Evolutionary conservation across 192 early-diverging fungal genomes (phyloP).

Genomic region (Endogone sp.): DNA sequence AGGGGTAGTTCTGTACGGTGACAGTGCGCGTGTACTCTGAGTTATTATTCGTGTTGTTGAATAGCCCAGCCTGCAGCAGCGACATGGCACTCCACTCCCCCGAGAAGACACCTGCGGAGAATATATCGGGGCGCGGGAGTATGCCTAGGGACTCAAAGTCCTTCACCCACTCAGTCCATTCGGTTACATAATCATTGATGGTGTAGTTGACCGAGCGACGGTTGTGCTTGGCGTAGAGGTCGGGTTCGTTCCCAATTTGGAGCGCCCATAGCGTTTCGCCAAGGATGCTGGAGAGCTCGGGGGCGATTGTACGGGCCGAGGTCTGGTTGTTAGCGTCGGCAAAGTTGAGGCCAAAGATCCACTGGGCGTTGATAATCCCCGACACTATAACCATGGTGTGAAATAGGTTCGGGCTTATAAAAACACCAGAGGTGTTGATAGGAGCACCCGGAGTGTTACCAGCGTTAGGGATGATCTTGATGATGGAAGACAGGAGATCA

Average conservation of each 20-base stretch:
- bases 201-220: not conserved
- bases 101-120: too few relatives aligned
- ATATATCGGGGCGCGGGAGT: too few relatives aligned
- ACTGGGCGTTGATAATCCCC: not conserved
- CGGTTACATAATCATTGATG: constrained; percentile 1
- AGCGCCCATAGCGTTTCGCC: constrained; percentile 6
- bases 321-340: constrained; percentile 3
- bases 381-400: constrained; percentile 2
- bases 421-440: constrained; percentile 3
- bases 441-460: not conserved
- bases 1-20: too few relatives aligned
- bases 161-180: constrained; percentile 10
- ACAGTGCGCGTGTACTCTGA: too few relatives aligned
- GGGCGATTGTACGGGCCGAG: not conserved
- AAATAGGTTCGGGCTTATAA: not conserved
- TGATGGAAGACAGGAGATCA: not conserved
- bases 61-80: too few relatives aligned
- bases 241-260: constrained; percentile 9
- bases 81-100: too few relatives aligned
- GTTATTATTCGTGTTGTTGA: too few relatives aligned
- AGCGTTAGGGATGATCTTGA: not conserved
- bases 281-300: not conserved
- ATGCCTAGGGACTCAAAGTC: too few relatives aligned
- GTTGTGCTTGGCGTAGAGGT: constrained; percentile 6
- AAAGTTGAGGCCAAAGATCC: constrained; percentile 14